Evolutionary conservation across 768 basidiomycete species (phyloP).

Genomic region (Kwoniella bestiolae): DNA sequence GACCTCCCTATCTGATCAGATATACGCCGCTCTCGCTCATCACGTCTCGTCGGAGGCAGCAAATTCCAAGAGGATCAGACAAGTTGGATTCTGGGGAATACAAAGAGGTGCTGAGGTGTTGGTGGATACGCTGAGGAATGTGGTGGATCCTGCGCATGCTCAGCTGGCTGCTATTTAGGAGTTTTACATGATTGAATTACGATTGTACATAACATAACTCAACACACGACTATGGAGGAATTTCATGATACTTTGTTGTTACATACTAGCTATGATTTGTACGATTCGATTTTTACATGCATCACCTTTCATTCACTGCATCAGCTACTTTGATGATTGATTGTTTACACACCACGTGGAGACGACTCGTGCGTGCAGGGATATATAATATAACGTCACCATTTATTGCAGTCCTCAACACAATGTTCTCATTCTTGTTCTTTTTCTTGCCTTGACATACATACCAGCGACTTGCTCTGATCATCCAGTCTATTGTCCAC

Average conservation of each 20-base stretch:
- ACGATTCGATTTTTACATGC: background rate
- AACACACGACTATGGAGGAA: no score
- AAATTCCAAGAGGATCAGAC: conserved; percentile 84
- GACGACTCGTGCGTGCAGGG: background rate
- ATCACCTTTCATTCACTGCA: background rate
- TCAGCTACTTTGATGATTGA: background rate
- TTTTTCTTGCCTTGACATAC: background rate
- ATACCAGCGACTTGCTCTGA: background rate
- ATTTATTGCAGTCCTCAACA: background rate
- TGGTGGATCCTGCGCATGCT: conserved; percentile 67
- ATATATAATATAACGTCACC: background rate
- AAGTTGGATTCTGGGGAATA: conserved; percentile 90
- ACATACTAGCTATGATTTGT: no score
- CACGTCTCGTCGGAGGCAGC: conserved; percentile 79
- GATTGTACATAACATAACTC: no score
- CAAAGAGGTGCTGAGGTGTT: conserved; percentile 91
- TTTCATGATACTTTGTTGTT: no score
- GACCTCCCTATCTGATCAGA: conserved; percentile 86
- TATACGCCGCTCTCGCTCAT: conserved; percentile 89
- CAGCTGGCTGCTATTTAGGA: conserved; percentile 29
- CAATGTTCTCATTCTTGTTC: background rate
- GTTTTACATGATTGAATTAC: no score
- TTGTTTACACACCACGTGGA: conserved; percentile 14
- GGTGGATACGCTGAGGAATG: conserved; percentile 73
- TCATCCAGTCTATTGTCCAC: background rate